These are phyloP conservation scores for Apophysomyces variabilis DNA, from an alignment of 371 early-diverging fungal genomes.

Conservation along the genomic window DNA sequence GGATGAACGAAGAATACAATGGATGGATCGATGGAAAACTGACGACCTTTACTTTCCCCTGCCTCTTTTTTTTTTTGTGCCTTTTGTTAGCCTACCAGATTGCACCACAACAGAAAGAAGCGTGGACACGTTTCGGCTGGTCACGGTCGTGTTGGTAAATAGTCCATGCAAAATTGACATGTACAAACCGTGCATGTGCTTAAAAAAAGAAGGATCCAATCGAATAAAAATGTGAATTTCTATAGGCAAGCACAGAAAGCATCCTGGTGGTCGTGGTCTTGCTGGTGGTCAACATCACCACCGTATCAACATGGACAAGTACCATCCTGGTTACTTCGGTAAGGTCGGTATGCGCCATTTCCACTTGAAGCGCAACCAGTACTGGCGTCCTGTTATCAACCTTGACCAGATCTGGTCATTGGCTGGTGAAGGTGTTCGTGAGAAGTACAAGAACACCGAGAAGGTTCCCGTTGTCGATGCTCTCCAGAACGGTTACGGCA, in stretches of 20 bases:
- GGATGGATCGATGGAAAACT: too few species aligned
- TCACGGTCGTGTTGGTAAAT: conserved; percentile 83
- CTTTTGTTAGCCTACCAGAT: conserved; percentile 77
- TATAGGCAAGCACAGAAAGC: conserved; percentile 98
- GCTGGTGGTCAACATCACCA: conserved; percentile 99
- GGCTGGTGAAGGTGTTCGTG: conserved; percentile 91
- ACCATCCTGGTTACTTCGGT: conserved; percentile 99
- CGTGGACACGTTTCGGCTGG: conserved; percentile 95
- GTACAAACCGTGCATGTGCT: too few species aligned
- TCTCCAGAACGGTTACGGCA: conserved; percentile 92
- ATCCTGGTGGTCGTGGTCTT: conserved; percentile 99
- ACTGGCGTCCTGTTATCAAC: conserved; percentile 91
- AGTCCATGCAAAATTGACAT: too few species aligned
- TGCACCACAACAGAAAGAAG: conserved; percentile 87
- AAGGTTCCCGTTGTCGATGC: conserved; percentile 95
- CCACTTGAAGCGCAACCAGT: conserved; percentile 95
- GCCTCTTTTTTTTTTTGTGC: neutral
- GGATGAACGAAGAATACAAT: too few species aligned
- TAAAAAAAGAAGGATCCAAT: too few species aligned
- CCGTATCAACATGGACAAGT: conserved; percentile 99
- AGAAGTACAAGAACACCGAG: conserved; percentile 87
- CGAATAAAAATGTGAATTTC: too few species aligned
- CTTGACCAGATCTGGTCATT: conserved; percentile 95
- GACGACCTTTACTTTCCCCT: too few species aligned
- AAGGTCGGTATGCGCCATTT: conserved; percentile 99